phyloP scores from a whole-genome alignment of 75 land plant species.

The Picea sitchensis region DNA sequence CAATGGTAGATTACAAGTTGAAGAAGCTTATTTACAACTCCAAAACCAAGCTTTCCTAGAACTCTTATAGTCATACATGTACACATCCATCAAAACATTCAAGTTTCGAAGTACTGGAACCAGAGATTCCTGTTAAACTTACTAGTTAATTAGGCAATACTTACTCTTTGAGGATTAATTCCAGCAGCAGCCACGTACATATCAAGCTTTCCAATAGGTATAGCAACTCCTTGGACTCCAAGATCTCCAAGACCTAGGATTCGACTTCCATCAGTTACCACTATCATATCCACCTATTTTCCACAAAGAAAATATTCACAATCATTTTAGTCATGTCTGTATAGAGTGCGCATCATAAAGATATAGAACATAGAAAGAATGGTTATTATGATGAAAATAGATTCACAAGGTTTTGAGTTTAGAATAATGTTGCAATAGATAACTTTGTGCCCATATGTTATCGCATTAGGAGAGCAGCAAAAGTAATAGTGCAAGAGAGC shows the following conservation, averaged over 20 bases:
- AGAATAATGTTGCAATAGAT: no score
- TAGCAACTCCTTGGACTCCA: slow-evolving; percentile 97
- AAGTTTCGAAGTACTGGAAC: not conserved
- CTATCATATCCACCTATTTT: slow-evolving; percentile 77
- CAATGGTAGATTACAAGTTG: not conserved
- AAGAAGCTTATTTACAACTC: not conserved
- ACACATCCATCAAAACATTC: not conserved
- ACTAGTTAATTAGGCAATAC: not conserved
- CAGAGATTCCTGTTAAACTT: not conserved
- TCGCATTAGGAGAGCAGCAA: not conserved
- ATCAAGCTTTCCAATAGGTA: slow-evolving; percentile 90
- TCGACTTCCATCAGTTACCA: slow-evolving; percentile 91
- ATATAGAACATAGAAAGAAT: no score
- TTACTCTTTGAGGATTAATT: slow-evolving; percentile 75
- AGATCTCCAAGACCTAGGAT: slow-evolving; percentile 93
- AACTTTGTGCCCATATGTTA: no score
- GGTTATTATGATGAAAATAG: no score
- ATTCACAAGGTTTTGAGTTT: no score
- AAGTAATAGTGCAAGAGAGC: not conserved
- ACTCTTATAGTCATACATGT: not conserved
- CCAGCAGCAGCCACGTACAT: slow-evolving; percentile 95
- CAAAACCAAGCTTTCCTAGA: not conserved
- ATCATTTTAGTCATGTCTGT: not conserved
- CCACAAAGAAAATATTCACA: slow-evolving; percentile 1
- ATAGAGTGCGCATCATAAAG: no score